Base-by-base conservation (phyloP, 1,284 basidiomycete genomes). In the Leccinum insigne region DNA sequence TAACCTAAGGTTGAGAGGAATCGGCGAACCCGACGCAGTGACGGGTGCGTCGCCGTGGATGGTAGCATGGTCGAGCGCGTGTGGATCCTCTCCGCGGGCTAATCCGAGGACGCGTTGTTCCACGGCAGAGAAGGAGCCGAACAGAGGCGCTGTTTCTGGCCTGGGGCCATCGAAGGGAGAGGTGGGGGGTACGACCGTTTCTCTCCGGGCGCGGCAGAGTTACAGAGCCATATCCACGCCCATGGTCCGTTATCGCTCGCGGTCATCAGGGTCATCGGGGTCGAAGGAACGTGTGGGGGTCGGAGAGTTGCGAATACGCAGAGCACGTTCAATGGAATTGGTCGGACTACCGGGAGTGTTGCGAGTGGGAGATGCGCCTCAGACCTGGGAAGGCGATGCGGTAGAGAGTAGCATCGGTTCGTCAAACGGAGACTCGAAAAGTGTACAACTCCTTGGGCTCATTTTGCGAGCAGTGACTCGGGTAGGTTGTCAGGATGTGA, bases 141-240 rank as follows among this genome's bases (percentile, higher is more conserved):
- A 82, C n/a, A 73, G 71, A 54, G 71, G 63, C n/a, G 77, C 68
- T 0, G 66, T 1, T 60, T 23, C 66, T 2, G 62, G 5, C 4
- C 61, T 65, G 13, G 70, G 62, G 38, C 49, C 64, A 21, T 75
- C 73, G 54, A 72, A 73, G 21, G 74, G 75, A 8, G 79, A 72
- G 49, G 21, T 74, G 18, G 74, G 64, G 10, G 44, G 40, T 0
- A 80, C 77, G 16, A 87, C 72, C 3, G 90, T 91, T 63, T 87
- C 87, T 68, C 89, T 83, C 29, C 92, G 84, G 1, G 91, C 91
- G 47, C 87, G 82, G 35, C 91, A 92, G 59, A 93, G 85, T 63
- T 94, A 91, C 74, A 92, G 85, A 58, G 92, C 92, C 85, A 93
- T 92, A 72, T 94, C 92, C 0, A 89, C 92, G 70, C 10, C 32